Base-by-base conservation (phyloP, 768 basidiomycete genomes). In the Ephemerocybe angulata region DNA sequence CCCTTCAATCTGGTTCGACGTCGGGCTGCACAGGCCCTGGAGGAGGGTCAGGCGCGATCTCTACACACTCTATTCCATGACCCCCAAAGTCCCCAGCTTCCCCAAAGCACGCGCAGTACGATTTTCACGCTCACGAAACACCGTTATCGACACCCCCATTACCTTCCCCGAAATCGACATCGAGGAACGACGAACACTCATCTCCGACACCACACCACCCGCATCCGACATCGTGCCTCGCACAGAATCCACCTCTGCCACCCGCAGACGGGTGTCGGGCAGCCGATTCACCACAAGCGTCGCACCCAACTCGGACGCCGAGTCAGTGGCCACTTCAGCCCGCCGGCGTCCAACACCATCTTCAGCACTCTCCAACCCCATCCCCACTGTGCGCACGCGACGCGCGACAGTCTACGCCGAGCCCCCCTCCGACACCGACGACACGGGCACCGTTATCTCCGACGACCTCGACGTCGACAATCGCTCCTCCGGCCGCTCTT, bases 11-110 rank as follows among this genome's bases (percentile, higher is more conserved):
- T 75, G 75, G 72, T 63, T 63, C 40, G 73, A 76, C 40, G 63
- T 65, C 17, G 76, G 76, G 11, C 60, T 73, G 51, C 63, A 69
- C 44, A 61, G 73, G 27, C 61, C 66, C 21, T 77, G 76, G 76
- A 70, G 72, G 53, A 68, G 68, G 25, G 63, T 76, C 43, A 70
- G 75, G 28, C 63, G 75, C 47, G 76, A 77, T 61, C 50, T 77
- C 41, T 74, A 76, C 60, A 66, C 67, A 43, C 60, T 78, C 11
- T 62, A 68, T 41, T 17, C 59, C 17, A 71, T 72, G 42, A 60
- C 73, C 30, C 72, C 72, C 37, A 63, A 63, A 28, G 68, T 77
- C 41, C 67, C 74, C 3, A 66, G 72, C 56, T 72, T 72, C 55
- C 68, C 73, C 21, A 69, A 71, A 17, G 56, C 72, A 10, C 72